Evolutionary conservation across 306 rosid species (phyloP).

Genomic region (Dryas alaskensis): DNA sequence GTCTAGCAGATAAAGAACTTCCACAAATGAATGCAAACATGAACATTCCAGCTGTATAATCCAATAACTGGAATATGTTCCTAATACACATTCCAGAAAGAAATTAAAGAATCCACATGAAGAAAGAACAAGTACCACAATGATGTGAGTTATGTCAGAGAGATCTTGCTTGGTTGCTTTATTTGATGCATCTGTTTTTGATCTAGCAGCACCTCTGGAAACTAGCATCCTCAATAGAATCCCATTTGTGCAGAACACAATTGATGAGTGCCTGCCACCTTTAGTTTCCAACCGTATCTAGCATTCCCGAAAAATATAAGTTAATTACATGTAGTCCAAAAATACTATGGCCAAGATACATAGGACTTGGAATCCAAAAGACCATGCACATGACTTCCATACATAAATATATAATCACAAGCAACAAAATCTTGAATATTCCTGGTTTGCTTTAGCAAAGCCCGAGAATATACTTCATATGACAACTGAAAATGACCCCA

Average conservation of each 20-base stretch:
- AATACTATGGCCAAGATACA: neutral
- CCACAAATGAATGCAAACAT: neutral
- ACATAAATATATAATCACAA: neutral
- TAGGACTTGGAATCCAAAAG: neutral
- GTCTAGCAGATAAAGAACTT: neutral
- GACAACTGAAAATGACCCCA: neutral
- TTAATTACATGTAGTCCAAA: neutral
- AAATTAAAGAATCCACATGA: slow-evolving; percentile 14
- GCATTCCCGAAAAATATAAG: slow-evolving; percentile 28
- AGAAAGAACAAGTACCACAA: slow-evolving; percentile 62
- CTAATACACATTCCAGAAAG: neutral
- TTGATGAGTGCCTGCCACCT: slow-evolving; percentile 82
- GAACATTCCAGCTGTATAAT: neutral
- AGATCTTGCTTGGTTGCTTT: slow-evolving; percentile 35
- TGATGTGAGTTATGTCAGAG: slow-evolving; percentile 74
- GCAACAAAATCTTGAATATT: neutral
- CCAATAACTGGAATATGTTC: neutral
- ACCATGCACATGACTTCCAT: neutral
- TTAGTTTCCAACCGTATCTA: slow-evolving; percentile 87
- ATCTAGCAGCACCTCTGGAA: slow-evolving; percentile 40
- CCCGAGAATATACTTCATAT: neutral
- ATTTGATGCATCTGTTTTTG: slow-evolving; percentile 22
- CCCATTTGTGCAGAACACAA: slow-evolving; percentile 91
- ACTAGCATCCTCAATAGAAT: slow-evolving; percentile 74
- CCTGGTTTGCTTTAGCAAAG: neutral